These are phyloP conservation scores for Aspergillus jensenii DNA, from an alignment of 2,329 filamentous ascomycete species.

Conservation along the genomic window DNA sequence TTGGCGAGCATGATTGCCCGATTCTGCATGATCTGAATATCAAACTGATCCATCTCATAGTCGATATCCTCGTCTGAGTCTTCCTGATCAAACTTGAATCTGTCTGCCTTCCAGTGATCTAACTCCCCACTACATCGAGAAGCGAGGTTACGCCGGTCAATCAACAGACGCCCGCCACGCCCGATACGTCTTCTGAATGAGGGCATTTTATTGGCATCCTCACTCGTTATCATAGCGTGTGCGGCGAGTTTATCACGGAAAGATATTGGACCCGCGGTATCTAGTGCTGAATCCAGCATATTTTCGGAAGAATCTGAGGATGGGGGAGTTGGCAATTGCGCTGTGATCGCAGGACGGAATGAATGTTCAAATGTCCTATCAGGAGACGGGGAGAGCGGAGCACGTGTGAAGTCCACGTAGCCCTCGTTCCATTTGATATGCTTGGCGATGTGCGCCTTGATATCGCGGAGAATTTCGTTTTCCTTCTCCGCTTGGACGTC, in stretches of 20 bases:
- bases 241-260: constrained; percentile 40
- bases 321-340: constrained; percentile 59
- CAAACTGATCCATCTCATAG: constrained; percentile 72
- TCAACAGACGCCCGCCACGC: constrained; percentile 79
- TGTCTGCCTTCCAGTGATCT: constrained; percentile 58
- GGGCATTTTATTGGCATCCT: constrained; percentile 51
- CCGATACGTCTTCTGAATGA: constrained; percentile 83
- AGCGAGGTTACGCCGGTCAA: constrained; percentile 75
- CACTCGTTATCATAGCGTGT: constrained; percentile 45
- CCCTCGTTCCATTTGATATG: constrained; percentile 90
- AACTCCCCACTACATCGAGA: constrained; percentile 49
- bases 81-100: constrained; percentile 85
- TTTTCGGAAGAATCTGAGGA: constrained; percentile 50
- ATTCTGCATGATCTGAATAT: constrained; percentile 57
- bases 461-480: constrained; percentile 74
- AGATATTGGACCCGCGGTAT: constrained; percentile 32
- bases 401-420: constrained; percentile 83
- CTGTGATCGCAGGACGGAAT: constrained; percentile 68
- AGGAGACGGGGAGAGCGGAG: constrained; percentile 76
- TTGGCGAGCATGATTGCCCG: constrained; percentile 51
- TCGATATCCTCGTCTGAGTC: constrained; percentile 74
- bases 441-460: constrained; percentile 83
- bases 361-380: constrained; percentile 62
- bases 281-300: constrained; percentile 38
- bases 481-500: constrained; percentile 80